Base-by-base conservation (phyloP, 345 rosid genomes). In the Eucalyptus shirleyi region DNA sequence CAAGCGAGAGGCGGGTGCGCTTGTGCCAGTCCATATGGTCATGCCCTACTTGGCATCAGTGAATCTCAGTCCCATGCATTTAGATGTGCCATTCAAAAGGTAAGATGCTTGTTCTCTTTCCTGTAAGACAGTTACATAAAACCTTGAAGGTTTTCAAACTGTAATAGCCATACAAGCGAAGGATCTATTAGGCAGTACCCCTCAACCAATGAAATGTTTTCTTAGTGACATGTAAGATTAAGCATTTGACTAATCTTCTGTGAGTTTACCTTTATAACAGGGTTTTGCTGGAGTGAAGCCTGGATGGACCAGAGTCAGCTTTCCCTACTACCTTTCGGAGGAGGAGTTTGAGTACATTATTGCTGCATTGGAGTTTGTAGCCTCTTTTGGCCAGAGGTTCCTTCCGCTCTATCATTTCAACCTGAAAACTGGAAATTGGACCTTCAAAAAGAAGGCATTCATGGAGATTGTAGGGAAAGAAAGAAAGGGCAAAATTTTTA, bases 21-120 rank as follows among this genome's bases (percentile, higher is more conserved):
- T 42, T 95, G 96, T 88, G 96, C 97, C 26, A 95, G 93, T 62
- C 97, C 97, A 37, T 95, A 95, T 42, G 97, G 96, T 21, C 97
- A 95, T 37, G 8, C 37, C 42, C 83, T 95, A 88, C 96, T 95
- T 56, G 87, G 88, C 32, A 80, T 95, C 13, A 44, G 88, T 47
- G 87, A 92, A 69, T 26, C 65, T 81, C 86, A 2, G 3, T 93
- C 96, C 6, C 92, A 89, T 47, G 90, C 92, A 18, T 8, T 93
- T 7, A 91, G 95, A 87, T 89, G 92, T 19, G 92, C 92, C 87
- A 95, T 95, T 32, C 90, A 92, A 65, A 91, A 92, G 96, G 96
- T 95, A 89, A 55, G 28, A 56, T 28, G 59, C 50, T 42, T 45
- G 19, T 88, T 44, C 65, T 44, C 83, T 80, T 81, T 72, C 89